Evolutionary conservation across 768 basidiomycete genomes (phyloP).

Genomic region (Amanita exitialis): DNA sequence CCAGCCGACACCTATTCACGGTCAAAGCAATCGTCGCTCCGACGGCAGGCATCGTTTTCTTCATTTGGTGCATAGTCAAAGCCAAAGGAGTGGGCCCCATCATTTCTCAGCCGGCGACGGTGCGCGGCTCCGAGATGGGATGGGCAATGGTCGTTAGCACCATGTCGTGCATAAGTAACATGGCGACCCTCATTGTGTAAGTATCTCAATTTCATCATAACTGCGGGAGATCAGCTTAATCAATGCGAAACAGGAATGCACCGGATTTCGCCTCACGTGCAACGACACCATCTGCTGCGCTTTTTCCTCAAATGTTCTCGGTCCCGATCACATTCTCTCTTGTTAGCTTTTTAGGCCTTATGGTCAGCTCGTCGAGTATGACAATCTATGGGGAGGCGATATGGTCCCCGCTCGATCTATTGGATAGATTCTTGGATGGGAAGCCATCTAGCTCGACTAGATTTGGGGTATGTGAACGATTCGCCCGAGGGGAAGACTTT

Average conservation of each 20-base stretch:
- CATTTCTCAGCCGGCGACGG: constrained; percentile 47
- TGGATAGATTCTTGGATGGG: constrained; percentile 59
- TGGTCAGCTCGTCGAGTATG: constrained; percentile 69
- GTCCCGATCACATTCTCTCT: constrained; percentile 66
- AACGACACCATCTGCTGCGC: constrained; percentile 42
- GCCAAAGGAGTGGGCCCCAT: constrained; percentile 74
- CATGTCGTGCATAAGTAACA: constrained; percentile 75
- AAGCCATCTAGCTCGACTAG: constrained; percentile 52
- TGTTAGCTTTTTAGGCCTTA: constrained; percentile 72
- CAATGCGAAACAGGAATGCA: constrained; percentile 40
- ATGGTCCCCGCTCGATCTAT: constrained; percentile 70
- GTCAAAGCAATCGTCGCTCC: constrained; percentile 69
- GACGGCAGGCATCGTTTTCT: constrained; percentile 58
- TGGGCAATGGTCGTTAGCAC: constrained; percentile 70
- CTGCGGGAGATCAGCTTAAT: not conserved
- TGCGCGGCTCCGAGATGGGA: constrained; percentile 58
- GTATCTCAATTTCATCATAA: constrained; percentile 12
- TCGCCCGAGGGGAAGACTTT: not conserved
- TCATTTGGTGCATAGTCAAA: constrained; percentile 71
- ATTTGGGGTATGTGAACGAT: constrained; percentile 38
- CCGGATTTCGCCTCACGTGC: constrained; percentile 69
- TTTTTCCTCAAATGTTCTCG: constrained; percentile 58
- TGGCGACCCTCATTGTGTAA: constrained; percentile 64
- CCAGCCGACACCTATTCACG: constrained; percentile 69
- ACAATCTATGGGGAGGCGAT: constrained; percentile 70